Conservation (phyloP, 106 monocot species). For the Iris macrosiphon region DNA sequence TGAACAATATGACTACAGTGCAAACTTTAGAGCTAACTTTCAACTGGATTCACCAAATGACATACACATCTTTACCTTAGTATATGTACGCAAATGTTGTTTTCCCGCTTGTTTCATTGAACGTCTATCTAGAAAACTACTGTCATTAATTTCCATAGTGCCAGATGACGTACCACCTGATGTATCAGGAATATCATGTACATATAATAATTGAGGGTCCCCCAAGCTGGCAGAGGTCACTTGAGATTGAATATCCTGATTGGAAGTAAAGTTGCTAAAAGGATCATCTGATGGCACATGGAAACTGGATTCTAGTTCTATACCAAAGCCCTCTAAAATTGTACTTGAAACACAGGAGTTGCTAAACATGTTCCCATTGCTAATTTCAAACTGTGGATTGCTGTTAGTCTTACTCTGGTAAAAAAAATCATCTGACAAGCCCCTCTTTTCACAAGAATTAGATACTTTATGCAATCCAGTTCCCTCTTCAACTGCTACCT, state of each 20-base stretch:
- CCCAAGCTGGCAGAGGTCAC: slow-evolving; percentile 33
- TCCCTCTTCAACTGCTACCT: slow-evolving; percentile 13
- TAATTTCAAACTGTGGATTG: slow-evolving; percentile 28
- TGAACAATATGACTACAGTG: background rate
- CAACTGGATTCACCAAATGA: background rate
- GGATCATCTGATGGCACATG: slow-evolving; percentile 23
- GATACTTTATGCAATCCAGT: slow-evolving; percentile 24
- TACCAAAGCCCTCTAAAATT: slow-evolving; percentile 21
- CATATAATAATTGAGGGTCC: slow-evolving; percentile 37
- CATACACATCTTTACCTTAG: slow-evolving; percentile 44
- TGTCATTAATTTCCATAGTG: slow-evolving; percentile 44
- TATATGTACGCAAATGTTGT: slow-evolving; percentile 71
- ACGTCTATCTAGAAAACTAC: slow-evolving; percentile 19
- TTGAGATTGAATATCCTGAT: slow-evolving; percentile 61
- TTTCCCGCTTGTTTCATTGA: slow-evolving; percentile 38
- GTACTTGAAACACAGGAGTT: slow-evolving; percentile 26
- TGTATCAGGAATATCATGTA: slow-evolving; percentile 47
- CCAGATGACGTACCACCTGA: slow-evolving; percentile 55
- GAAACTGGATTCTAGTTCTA: slow-evolving; percentile 20
- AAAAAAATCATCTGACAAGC: slow-evolving; percentile 28
- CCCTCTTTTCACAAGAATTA: slow-evolving; percentile 29
- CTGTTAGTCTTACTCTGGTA: slow-evolving; percentile 16
- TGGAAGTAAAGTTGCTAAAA: slow-evolving; percentile 23
- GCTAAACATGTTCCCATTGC: slow-evolving; percentile 9
- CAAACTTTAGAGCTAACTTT: background rate